These are phyloP conservation scores for Penicillium sp. DNA, from an alignment of 2,329 filamentous ascomycete species.

Conservation along the genomic window DNA sequence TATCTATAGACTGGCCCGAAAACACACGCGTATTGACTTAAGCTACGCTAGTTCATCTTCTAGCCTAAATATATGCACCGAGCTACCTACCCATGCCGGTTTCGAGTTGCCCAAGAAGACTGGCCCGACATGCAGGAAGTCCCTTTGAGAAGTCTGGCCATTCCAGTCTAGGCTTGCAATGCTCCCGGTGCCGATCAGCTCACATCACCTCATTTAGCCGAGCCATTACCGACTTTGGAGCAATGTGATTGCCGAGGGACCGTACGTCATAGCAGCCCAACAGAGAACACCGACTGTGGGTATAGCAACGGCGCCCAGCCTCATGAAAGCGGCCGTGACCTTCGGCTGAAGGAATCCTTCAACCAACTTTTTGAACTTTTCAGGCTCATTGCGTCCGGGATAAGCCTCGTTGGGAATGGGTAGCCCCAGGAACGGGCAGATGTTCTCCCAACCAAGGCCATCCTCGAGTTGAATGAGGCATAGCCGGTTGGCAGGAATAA, in stretches of 20 bases:
- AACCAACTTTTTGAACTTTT: constrained; percentile 19
- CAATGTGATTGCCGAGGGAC: background rate
- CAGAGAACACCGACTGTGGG: constrained; percentile 13
- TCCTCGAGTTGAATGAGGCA: constrained; percentile 23
- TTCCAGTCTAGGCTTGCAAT: background rate
- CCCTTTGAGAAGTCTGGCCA: background rate
- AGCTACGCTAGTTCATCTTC: too few species aligned
- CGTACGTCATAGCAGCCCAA: constrained; percentile 12
- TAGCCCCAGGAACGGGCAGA: constrained; percentile 25
- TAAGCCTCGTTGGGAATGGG: constrained; percentile 22
- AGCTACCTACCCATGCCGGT: background rate
- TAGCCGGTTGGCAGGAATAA: constrained; percentile 21
- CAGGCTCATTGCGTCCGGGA: constrained; percentile 23
- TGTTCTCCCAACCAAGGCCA: constrained; percentile 24
- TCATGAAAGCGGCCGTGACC: constrained; percentile 14
- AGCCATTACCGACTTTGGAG: background rate
- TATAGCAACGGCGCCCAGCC: constrained; percentile 11
- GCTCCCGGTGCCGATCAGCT: background rate
- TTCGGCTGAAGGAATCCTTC: constrained; percentile 12
- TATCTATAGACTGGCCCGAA: too few species aligned
- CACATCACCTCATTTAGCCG: background rate
- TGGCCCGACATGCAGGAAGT: background rate
- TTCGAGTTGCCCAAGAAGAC: background rate
- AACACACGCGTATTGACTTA: too few species aligned
- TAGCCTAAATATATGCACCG: background rate